Evolutionary conservation across 2,329 filamentous ascomycete genomes (phyloP), one percentile per base, ranked within the genome.

Genomic region (Fusarium nodosum): DNA sequence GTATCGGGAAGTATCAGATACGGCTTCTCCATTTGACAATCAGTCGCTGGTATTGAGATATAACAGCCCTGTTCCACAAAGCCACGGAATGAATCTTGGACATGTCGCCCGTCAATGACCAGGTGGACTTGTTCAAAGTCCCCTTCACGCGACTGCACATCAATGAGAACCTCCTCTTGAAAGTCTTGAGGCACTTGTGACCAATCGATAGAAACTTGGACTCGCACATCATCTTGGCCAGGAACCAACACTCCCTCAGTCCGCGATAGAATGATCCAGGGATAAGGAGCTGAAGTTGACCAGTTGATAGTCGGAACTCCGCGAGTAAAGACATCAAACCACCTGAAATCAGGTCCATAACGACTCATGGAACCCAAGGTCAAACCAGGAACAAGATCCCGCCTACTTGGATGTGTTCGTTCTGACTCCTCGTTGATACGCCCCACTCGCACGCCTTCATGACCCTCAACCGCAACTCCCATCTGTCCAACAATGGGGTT

Each of bases 381-480:
- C 5, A 91, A 80, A 26, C 90, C 90, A 1, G 89, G 88, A 8
- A 92, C 86, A 18, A 81, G 74, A 69, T 78, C 79, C 2, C 69
- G 67, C 45, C 61, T 76, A 65, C 60, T 82, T 53, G 74, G 85
- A 79, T 73, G 84, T 61, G 75, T 85, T 71, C 75, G 82, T 12
- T 88, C 83, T 7, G 84, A 85, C 16, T 86, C 87, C 58, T 89
- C 87, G 50, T 83, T 86, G 11, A 82, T 78, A 1, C 73, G 60
- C 0, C 79, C 80, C 0, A 78, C 76, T 0, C 79, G 69, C 1
- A 87, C 88, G 1, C 88, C 90, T 66, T 91, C 91, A 64, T 84
- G 86, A 2, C 87, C 89, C 74, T 93, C 89, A 2, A 91, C 83
- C 1, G 86, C 83, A 26, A 93, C 82, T 5, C 90, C 90, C 59